These are phyloP conservation scores for Magnolia kwangsiensis DNA, from an alignment of 164 flowering plant species.

Conservation along the genomic window DNA sequence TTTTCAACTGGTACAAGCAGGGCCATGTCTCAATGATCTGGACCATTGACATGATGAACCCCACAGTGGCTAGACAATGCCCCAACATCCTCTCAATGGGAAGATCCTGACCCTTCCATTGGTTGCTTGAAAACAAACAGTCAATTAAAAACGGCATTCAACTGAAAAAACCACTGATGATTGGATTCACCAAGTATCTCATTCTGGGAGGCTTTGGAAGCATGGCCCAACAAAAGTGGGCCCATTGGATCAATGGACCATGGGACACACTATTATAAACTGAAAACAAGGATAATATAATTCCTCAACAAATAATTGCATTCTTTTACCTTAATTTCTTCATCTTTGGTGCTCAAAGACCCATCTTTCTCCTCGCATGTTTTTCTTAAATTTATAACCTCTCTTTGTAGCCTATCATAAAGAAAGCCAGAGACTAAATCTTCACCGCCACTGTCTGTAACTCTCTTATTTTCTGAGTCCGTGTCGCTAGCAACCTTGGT, in stretches of 20 bases:
- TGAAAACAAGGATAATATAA: not conserved
- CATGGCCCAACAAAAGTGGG: too few relatives aligned
- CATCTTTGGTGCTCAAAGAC: constrained; percentile 53
- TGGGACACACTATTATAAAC: not conserved
- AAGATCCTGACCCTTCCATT: too few relatives aligned
- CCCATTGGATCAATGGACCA: not conserved
- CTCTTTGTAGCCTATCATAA: constrained; percentile 80
- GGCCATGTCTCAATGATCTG: too few relatives aligned
- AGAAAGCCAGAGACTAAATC: constrained; percentile 82
- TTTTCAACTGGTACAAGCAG: too few relatives aligned
- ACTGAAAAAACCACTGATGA: too few relatives aligned
- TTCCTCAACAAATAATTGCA: not conserved
- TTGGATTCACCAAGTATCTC: too few relatives aligned
- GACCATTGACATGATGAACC: too few relatives aligned
- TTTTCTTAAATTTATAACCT: constrained; percentile 69
- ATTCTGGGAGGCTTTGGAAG: too few relatives aligned
- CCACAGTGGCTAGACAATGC: too few relatives aligned
- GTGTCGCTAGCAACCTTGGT: constrained; percentile 14
- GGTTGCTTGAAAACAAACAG: too few relatives aligned
- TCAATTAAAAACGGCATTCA: too few relatives aligned
- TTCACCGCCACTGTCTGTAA: constrained; percentile 23
- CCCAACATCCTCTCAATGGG: too few relatives aligned
- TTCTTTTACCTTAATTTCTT: constrained; percentile 69
- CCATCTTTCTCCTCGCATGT: constrained; percentile 54
- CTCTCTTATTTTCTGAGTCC: constrained; percentile 22